Evolutionary conservation across 1,139 yeast species (phyloP), one percentile per base, ranked within the genome.

Genomic region (Saccharomyces hybrid): DNA sequence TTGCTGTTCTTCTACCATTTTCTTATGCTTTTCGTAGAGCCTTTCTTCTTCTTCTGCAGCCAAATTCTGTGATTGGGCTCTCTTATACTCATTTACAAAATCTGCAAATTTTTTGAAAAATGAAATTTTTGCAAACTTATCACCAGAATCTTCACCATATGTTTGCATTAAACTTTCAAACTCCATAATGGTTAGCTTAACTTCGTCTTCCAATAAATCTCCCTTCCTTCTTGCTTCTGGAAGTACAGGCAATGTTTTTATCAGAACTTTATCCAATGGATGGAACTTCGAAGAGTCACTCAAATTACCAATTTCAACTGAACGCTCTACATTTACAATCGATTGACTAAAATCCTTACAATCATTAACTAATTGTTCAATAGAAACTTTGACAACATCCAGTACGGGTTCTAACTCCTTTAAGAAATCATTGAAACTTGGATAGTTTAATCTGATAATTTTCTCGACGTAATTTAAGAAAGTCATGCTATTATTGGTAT

Each of bases 401-500:
- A 77, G 63, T 54, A 87, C 80, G 28, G 81, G 82, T 46, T 77
- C 72, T 51, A 86, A 69, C 56, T 87, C 95, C 27, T 78, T 76
- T 52, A 85, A 67, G 63, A 87, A 86, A 1, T 65, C 70, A 54
- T 82, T 74, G 52, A 83, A 75, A 38, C 83, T 84, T 1, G 95
- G 91, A 65, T 83, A 86, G 58, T 83, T 83, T 14, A 75, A 76
- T 62, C 95, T 73, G 20, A 86, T 74, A 52, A 86, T 80, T 62
- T 82, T 86, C 64, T 87, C 95, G 56, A 87, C 89, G 66, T 86
- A 86, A 64, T 87, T 91, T 61, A 87, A 75, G 63, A 87, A 87
- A 0, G 93, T 84, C 82, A 84, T 83, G 59, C 86, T 82, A 66
- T 86, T 86, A 62, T 83, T 84, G 55, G 83, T 85, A 67, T 86